These are phyloP conservation scores for Podaxis rugospora DNA, from an alignment of 768 basidiomycete species.

Conservation along the genomic window DNA sequence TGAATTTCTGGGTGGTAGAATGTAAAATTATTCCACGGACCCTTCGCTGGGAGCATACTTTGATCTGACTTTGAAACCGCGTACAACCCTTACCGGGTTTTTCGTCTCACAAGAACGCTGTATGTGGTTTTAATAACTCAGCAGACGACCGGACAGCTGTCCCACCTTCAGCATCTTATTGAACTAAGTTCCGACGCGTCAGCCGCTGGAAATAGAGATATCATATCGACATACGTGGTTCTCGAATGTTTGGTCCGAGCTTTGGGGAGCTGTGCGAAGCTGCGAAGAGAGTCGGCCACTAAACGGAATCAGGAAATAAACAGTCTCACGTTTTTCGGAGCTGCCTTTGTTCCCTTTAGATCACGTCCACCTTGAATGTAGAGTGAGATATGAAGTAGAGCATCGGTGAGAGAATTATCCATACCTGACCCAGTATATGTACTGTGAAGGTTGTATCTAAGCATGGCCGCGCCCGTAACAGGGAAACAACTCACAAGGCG, in stretches of 20 bases:
- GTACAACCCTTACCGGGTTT: constrained; percentile 82
- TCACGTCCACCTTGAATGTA: constrained; percentile 69
- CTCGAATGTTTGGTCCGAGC: constrained; percentile 78
- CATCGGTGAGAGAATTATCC: constrained; percentile 7
- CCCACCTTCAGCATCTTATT: constrained; percentile 67
- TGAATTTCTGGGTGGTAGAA: neutral
- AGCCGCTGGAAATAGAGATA: neutral
- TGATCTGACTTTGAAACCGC: constrained; percentile 75
- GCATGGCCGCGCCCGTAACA: neutral
- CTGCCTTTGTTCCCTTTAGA: constrained; percentile 75
- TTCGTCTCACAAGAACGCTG: constrained; percentile 76
- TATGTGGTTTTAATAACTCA: neutral
- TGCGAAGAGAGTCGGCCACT: constrained; percentile 22
- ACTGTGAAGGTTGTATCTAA: constrained; percentile 29
- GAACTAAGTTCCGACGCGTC: constrained; percentile 27
- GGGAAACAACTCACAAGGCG: constrained; percentile 58
- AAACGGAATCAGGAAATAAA: neutral
- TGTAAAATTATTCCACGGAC: constrained; percentile 27
- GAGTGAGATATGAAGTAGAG: neutral
- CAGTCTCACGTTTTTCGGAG: constrained; percentile 74
- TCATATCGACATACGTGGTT: constrained; percentile 34
- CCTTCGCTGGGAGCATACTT: constrained; percentile 78
- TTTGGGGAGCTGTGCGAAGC: constrained; percentile 89
- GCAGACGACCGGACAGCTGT: neutral
- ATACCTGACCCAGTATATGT: constrained; percentile 78